Percentiles rank a stretch among this genome's conserved stretches.
Conservation (phyloP, 768 basidiomycete genomes). For the Mrakia gelida region DNA sequence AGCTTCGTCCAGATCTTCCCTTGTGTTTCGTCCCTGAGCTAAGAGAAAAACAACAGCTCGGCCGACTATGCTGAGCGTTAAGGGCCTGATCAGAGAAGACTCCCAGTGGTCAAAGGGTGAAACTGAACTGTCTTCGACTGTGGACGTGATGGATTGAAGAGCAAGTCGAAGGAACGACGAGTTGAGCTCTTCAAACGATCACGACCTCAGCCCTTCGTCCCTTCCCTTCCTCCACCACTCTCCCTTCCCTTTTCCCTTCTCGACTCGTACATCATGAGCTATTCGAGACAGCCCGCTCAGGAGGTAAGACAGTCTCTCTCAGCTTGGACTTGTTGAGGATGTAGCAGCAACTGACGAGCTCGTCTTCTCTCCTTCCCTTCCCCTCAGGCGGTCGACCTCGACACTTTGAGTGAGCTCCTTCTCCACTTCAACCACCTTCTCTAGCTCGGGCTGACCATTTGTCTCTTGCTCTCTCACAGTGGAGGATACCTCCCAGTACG, state of each 20-base stretch:
- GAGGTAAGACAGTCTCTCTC: neutral
- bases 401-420: conserved; percentile 12
- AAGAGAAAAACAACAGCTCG: no score
- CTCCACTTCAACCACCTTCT: neutral
- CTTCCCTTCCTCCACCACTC: neutral
- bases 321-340: neutral
- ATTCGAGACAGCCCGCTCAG: neutral
- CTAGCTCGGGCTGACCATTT: neutral
- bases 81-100: no score
- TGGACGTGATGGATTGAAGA: neutral
- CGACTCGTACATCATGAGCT: neutral
- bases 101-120: no score
- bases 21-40: no score
- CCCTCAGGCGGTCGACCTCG: conserved; percentile 22
- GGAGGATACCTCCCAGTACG: conserved; percentile 26
- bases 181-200: neutral
- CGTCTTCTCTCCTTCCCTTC: neutral
- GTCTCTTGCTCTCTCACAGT: neutral
- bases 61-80: no score
- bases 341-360: neutral
- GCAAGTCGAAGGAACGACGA: neutral
- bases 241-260: neutral
- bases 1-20: no score
- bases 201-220: neutral
- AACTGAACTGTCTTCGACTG: no score